A percentile compares a stretch with the other conserved stretches of the same genome.
Evolutionary conservation across 78 protist genomes (phyloP).

Genomic region (Dictyostelium purpureum): DNA sequence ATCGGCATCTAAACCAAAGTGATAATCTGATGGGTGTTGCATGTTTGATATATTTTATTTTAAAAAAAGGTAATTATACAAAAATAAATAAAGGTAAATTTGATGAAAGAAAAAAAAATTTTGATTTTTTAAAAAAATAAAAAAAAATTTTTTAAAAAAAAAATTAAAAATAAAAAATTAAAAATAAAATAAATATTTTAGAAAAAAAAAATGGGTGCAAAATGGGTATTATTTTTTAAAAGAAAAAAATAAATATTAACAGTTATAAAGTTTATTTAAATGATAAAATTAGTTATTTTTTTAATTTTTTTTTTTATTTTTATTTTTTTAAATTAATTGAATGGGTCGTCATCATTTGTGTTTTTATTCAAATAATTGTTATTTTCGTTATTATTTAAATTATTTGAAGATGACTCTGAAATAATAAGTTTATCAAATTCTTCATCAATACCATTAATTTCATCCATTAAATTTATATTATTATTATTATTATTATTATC

Average conservation of each 20-base stretch:
- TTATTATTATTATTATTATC: not conserved
- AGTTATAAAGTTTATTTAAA: not conserved
- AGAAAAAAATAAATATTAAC: not conserved
- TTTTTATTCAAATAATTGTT: not conserved
- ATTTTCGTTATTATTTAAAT: not conserved
- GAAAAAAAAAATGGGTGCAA: not conserved
- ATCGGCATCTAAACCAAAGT: constrained; percentile 83
- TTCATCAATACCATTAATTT: not conserved
- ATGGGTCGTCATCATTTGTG: too few relatives aligned
- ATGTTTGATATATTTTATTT: too few relatives aligned
- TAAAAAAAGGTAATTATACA: too few relatives aligned
- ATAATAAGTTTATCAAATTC: constrained; percentile 16
- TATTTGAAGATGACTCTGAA: not conserved
- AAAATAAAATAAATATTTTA: not conserved
- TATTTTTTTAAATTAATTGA: too few relatives aligned
- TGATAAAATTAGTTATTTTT: not conserved
- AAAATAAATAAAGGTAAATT: too few relatives aligned
- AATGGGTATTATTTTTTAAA: not conserved
- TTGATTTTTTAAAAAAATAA: not conserved
- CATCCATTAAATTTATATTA: not conserved
- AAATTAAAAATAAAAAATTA: not conserved
- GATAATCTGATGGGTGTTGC: constrained; percentile 6
- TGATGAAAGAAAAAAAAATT: not conserved
- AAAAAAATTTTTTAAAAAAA: not conserved
- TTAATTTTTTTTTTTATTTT: too few relatives aligned